phyloP scores from a whole-genome alignment of 306 rosid genomes.

The Cucurbita maxima region DNA sequence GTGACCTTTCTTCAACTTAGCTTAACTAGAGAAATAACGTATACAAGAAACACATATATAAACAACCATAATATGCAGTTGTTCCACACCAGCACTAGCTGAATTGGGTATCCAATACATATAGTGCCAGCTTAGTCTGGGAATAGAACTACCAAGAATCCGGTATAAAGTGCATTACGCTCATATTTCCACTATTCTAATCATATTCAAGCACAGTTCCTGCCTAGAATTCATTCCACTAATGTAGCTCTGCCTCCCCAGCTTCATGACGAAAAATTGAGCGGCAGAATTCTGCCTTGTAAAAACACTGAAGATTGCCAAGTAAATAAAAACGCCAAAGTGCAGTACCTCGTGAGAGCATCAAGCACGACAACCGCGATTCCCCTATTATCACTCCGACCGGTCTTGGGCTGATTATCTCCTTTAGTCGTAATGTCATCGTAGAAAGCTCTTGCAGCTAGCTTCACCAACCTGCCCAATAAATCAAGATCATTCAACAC shows the following conservation, averaged over 20 bases:
- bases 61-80: neutral
- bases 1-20: neutral
- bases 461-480: constrained; percentile 60
- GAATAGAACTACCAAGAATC: neutral
- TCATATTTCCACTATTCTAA: neutral
- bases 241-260: neutral
- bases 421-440: constrained; percentile 77
- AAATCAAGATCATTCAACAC: neutral
- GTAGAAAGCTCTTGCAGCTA: constrained; percentile 83
- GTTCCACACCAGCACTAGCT: neutral
- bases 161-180: neutral
- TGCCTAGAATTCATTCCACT: neutral
- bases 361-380: constrained; percentile 99
- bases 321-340: neutral
- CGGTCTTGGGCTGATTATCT: constrained; percentile 82
- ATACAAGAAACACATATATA: neutral
- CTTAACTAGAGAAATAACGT: neutral
- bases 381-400: constrained; percentile 84
- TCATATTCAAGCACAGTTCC: neutral
- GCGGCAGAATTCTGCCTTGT: neutral
- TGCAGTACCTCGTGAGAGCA: constrained; percentile 70
- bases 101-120: neutral
- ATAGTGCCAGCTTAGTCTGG: neutral
- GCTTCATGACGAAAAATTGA: neutral
- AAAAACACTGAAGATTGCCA: neutral